Percentiles rank a stretch among this genome's conserved stretches.
phyloP scores from a whole-genome alignment of 768 basidiomycete genomes.

The Hirschioporus abietinus region DNA sequence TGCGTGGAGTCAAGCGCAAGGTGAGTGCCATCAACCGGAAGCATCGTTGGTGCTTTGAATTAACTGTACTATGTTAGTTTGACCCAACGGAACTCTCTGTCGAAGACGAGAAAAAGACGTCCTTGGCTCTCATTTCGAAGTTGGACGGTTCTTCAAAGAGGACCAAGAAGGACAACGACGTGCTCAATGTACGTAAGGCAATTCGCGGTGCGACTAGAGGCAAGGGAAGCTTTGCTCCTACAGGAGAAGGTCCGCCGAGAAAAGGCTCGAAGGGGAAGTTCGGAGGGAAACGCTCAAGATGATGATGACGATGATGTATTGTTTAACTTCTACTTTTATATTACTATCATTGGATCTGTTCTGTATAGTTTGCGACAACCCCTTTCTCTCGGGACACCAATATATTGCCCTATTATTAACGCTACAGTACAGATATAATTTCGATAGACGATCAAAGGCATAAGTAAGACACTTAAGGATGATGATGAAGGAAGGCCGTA shows the following conservation, averaged over 20 bases:
- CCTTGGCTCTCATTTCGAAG: conserved; percentile 69
- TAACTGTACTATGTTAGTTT: conserved; percentile 48
- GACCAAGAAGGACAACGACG: conserved; percentile 40
- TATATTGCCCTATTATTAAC: background rate
- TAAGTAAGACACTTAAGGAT: background rate
- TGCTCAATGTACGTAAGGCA: conserved; percentile 87
- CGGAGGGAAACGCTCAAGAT: conserved; percentile 25
- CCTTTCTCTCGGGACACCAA: background rate
- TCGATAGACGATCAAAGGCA: too few relatives aligned
- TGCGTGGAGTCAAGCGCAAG: conserved; percentile 89
- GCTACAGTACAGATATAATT: background rate
- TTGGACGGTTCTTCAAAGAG: conserved; percentile 70
- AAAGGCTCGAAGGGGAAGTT: conserved; percentile 21
- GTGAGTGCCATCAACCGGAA: conserved; percentile 33
- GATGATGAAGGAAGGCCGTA: background rate
- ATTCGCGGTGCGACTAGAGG: conserved; percentile 72
- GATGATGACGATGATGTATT: conserved; percentile 15
- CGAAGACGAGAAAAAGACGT: conserved; percentile 62
- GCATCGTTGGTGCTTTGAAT: background rate
- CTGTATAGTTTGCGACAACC: background rate
- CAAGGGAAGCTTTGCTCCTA: conserved; percentile 55
- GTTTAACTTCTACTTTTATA: background rate
- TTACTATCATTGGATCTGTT: background rate
- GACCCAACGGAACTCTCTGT: conserved; percentile 70
- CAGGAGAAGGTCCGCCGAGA: conserved; percentile 29